Conservation (phyloP, 768 basidiomycete species). For the Hypholoma sublateritium region DNA sequence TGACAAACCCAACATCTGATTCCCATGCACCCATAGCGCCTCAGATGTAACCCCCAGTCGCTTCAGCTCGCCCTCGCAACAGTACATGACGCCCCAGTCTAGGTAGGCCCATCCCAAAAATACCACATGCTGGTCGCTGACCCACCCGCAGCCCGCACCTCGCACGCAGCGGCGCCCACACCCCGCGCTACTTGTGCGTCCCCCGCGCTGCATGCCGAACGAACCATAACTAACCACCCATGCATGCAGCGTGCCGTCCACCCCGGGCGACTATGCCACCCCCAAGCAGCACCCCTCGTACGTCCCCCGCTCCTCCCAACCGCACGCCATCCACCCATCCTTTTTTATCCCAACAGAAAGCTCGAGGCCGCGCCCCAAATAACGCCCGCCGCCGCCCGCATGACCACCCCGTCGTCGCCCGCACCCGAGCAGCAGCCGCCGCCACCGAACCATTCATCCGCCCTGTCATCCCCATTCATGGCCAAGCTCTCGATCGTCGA, state of each 20-base stretch:
- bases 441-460: slow-evolving; percentile 22
- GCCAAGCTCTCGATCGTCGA: slow-evolving; percentile 34
- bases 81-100: slow-evolving; percentile 47
- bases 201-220: neutral
- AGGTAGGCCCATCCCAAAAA: slow-evolving; percentile 30
- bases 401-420: slow-evolving; percentile 30
- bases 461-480: slow-evolving; percentile 48
- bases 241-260: slow-evolving; percentile 11
- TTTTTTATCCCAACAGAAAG: slow-evolving; percentile 8
- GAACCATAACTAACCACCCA: neutral
- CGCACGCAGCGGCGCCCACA: slow-evolving; percentile 23
- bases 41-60: slow-evolving; percentile 13
- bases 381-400: slow-evolving; percentile 18
- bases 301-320: slow-evolving; percentile 13
- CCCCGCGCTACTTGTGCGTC: slow-evolving; percentile 33
- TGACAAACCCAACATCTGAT: neutral
- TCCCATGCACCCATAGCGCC: slow-evolving; percentile 4
- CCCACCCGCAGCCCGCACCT: slow-evolving; percentile 21
- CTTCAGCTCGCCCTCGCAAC: slow-evolving; percentile 26
- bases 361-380: slow-evolving; percentile 18
- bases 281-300: slow-evolving; percentile 20
- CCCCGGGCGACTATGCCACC: slow-evolving; percentile 23
- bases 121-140: neutral
- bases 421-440: slow-evolving; percentile 21
- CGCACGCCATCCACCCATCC: neutral